Base-by-base conservation (phyloP, 371 early-diverging fungal species). In the Apophysomyces ossiformis region DNA sequence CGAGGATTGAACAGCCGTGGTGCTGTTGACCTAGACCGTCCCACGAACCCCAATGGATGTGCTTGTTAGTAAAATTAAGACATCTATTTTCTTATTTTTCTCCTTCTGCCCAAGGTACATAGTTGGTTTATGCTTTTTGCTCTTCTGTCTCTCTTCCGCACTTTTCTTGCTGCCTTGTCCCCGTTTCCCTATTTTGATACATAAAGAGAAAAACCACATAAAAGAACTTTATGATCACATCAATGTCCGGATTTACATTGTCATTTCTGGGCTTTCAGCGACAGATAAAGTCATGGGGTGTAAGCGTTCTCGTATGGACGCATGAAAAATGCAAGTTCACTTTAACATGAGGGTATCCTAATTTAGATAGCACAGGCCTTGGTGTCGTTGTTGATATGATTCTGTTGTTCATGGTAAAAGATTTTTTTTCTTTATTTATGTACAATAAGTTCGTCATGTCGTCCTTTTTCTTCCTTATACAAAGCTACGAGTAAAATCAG, bases 21-120 rank as follows among this genome's bases (percentile, higher is more conserved):
- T 63, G 77, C 69, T 37, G 79, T 82, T 36, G 78, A 79, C 60
- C 63, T 82, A 57, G 71, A 76, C 54, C 72, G 71, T 35, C 71
- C 78, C 12, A 69, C 66, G 12, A 79, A 73, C 57, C 58, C 71
- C 60, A 73, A 72, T 69, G 75, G 79, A 35, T 83, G 84, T 75
- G 84, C 84, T 47, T 83, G 84, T 83, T 73, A 79, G 79, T 73
- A 12, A 43, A 43, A 43, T 0, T 12, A 43, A 47, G 18, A n/a
- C 7, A 15, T 13, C 47, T 13, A 47, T 47, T 18, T 9, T 18
- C 16, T 50, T 21, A 16, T 50, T 50, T 21, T 21, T 18, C 21
- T 21, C 54, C 21, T 21, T 18, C 21, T 50, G 16, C 54, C 35
- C 21, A 18, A 18, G 35, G 0, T 50, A 50, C 21, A 50, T 50